Conservation (phyloP, 306 rosid species). For the Amphicarpaea edgeworthii region DNA sequence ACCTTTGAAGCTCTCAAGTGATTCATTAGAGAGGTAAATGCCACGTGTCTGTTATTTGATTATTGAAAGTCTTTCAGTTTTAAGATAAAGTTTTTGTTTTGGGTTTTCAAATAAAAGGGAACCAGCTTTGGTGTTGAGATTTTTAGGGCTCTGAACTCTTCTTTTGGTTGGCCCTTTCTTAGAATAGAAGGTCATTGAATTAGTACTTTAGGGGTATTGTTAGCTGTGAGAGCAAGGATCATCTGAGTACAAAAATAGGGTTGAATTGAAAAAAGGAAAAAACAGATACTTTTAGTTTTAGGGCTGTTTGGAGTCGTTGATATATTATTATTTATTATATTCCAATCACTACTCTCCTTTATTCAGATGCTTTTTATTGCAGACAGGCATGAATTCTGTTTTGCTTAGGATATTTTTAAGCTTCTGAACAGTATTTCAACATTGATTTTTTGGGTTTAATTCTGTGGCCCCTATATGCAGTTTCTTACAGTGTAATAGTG, state of each 20-base stretch:
- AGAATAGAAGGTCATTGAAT: slow-evolving; percentile 18
- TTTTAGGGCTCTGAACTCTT: background rate
- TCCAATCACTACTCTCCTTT: slow-evolving; percentile 4
- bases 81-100: background rate
- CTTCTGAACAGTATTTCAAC: background rate
- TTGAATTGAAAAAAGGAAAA: too few relatives aligned
- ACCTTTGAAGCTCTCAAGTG: slow-evolving; percentile 12
- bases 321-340: too few relatives aligned
- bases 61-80: background rate
- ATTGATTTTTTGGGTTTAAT: slow-evolving; percentile 1
- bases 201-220: slow-evolving; percentile 21
- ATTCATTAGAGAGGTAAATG: slow-evolving; percentile 31
- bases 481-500: background rate
- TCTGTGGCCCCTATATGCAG: slow-evolving; percentile 1
- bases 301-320: slow-evolving; percentile 9
- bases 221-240: slow-evolving; percentile 17
- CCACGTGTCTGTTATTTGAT: background rate
- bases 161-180: background rate
- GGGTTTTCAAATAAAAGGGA: slow-evolving; percentile 34
- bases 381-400: background rate
- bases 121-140: background rate
- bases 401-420: slow-evolving; percentile 3
- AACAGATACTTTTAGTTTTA: background rate
- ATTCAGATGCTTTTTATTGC: slow-evolving; percentile 5
- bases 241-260: background rate